These are phyloP conservation scores for Pythium chondricola DNA, from an alignment of 352 stramenopile species.

Conservation along the genomic window DNA sequence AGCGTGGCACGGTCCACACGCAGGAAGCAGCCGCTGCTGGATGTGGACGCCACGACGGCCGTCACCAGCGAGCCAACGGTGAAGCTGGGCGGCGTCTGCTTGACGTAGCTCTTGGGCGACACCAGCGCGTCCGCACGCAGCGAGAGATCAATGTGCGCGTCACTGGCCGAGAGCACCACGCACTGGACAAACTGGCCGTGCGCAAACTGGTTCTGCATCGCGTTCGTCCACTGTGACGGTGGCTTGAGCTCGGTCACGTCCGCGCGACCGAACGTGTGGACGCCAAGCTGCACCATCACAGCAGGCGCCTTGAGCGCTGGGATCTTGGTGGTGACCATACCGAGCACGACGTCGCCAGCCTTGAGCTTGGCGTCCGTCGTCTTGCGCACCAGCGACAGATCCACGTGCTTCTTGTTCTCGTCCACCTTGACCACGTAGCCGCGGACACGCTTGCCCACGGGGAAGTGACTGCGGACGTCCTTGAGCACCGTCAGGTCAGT, in stretches of 20 bases:
- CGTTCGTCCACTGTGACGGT: slow-evolving; percentile 49
- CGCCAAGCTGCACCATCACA: slow-evolving; percentile 80
- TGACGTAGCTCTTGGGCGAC: slow-evolving; percentile 48
- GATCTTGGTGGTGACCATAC: slow-evolving; percentile 69
- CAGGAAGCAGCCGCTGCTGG: slow-evolving; percentile 91
- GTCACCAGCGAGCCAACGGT: slow-evolving; percentile 85
- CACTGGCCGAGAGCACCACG: slow-evolving; percentile 48
- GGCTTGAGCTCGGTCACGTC: slow-evolving; percentile 75
- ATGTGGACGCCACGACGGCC: slow-evolving; percentile 90
- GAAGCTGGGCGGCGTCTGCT: slow-evolving; percentile 25
- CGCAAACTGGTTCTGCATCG: slow-evolving; percentile 65
- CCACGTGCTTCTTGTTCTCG: slow-evolving; percentile 62
- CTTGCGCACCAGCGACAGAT: slow-evolving; percentile 61
- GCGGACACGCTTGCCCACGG: slow-evolving; percentile 68
- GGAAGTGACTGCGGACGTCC: slow-evolving; percentile 61
- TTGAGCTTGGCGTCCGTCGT: slow-evolving; percentile 23
- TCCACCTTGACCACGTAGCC: slow-evolving; percentile 64
- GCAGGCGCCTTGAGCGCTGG: slow-evolving; percentile 66
- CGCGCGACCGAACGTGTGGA: slow-evolving; percentile 71
- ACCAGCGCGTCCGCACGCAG: slow-evolving; percentile 56
- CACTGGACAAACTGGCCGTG: slow-evolving; percentile 64
- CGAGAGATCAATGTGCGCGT: slow-evolving; percentile 62
- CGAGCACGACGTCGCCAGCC: slow-evolving; percentile 52
- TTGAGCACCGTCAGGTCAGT: slow-evolving; percentile 47
- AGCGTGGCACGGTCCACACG: slow-evolving; percentile 84